Evolutionary conservation across 805 yeast genomes (phyloP).

Genomic region (Yarrowia keelungensis): DNA sequence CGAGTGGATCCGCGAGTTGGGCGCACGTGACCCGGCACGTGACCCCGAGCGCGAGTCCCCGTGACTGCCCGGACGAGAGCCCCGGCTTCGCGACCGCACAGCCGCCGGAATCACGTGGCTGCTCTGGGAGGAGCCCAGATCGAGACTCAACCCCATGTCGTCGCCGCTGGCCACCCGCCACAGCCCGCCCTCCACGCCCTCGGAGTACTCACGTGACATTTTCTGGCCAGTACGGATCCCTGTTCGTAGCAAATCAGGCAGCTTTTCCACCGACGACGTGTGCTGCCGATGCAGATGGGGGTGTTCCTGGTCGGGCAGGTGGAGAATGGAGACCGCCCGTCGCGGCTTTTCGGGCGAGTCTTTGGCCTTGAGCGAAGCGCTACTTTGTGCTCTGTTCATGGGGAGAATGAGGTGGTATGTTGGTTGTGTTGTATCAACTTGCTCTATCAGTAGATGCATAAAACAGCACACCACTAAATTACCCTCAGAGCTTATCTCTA

Average conservation of each 20-base stretch:
- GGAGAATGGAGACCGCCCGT: conserved; percentile 24
- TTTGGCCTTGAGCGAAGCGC: conserved; percentile 22
- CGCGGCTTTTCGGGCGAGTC: conserved; percentile 31
- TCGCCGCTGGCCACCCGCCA: conserved; percentile 35
- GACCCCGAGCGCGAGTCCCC: conserved; percentile 18
- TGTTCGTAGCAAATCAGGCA: conserved; percentile 32
- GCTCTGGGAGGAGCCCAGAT: background rate
- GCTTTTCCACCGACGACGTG: conserved; percentile 16
- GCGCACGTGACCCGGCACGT: conserved; percentile 24
- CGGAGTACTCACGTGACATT: conserved; percentile 40
- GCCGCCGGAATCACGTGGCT: background rate
- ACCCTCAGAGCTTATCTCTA: too few relatives aligned
- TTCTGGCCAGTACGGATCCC: conserved; percentile 30
- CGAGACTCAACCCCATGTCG: conserved; percentile 14
- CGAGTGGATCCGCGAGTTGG: conserved; percentile 33
- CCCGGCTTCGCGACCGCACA: conserved; percentile 25
- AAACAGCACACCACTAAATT: conserved; percentile 7
- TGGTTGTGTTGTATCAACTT: background rate
- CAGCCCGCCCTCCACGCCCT: conserved; percentile 36
- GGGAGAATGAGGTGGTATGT: background rate
- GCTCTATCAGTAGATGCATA: background rate
- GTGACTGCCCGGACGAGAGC: conserved; percentile 10
- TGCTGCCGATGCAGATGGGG: conserved; percentile 5
- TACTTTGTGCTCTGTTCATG: conserved; percentile 19
- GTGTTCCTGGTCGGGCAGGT: conserved; percentile 25